Conservation (phyloP, 176 grass and related monocot species). For the Poa pratensis region DNA sequence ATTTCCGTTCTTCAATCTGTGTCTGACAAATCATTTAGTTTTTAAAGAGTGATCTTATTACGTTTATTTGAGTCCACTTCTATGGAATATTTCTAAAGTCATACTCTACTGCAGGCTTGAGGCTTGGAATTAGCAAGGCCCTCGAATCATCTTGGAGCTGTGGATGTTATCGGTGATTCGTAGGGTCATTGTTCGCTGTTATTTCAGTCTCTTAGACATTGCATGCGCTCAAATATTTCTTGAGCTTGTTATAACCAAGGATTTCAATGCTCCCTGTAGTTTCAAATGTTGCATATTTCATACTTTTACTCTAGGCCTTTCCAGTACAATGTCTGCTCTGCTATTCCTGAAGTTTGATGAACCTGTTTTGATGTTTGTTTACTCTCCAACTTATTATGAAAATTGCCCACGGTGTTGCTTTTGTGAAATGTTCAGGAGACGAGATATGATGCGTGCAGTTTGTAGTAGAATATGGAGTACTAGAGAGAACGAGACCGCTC, state of each 20-base stretch:
- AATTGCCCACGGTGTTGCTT: not conserved
- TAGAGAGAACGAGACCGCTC: too few species aligned
- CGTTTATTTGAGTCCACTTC: not conserved
- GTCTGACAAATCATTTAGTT: not conserved
- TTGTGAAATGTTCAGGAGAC: not conserved
- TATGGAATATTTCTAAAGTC: not conserved
- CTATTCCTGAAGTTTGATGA: not conserved
- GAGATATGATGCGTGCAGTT: not conserved
- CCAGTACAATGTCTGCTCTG: not conserved
- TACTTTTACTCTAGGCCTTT: not conserved
- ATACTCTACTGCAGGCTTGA: not conserved
- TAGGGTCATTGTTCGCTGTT: not conserved
- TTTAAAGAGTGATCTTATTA: not conserved
- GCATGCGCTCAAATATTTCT: not conserved
- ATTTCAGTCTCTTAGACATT: slow-evolving; percentile 19
- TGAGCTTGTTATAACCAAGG: not conserved
- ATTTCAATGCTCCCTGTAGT: not conserved
- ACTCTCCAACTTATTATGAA: not conserved
- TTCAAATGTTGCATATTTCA: not conserved
- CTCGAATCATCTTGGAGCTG: not conserved
- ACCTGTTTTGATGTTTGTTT: not conserved
- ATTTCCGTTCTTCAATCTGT: not conserved
- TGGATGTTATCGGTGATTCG: not conserved
- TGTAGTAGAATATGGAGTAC: not conserved
- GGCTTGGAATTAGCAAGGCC: not conserved